Evolutionary conservation across 495 filamentous ascomycete genomes (phyloP).

Genomic region (Aspergillus nanangensis): DNA sequence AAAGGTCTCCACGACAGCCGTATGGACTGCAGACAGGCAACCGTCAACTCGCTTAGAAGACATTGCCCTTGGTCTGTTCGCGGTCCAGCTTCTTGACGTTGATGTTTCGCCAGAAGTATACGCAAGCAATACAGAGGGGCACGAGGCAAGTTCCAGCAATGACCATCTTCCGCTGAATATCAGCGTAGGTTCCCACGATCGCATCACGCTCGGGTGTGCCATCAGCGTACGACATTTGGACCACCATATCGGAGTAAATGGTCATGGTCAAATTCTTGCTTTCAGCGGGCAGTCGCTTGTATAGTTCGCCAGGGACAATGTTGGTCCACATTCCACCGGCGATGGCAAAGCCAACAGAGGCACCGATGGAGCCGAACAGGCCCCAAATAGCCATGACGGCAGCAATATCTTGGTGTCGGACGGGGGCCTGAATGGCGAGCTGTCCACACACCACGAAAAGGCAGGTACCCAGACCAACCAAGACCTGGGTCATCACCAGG

Average conservation of each 20-base stretch:
- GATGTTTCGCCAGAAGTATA: not conserved
- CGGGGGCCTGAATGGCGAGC: slow-evolving; percentile 63
- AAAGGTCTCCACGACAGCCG: too few relatives aligned
- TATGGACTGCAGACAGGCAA: too few relatives aligned
- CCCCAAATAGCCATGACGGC: slow-evolving; percentile 60
- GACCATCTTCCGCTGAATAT: slow-evolving; percentile 50
- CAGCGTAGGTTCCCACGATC: slow-evolving; percentile 52
- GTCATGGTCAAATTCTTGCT: slow-evolving; percentile 25
- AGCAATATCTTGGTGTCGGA: slow-evolving; percentile 61
- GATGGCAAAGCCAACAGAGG: slow-evolving; percentile 58
- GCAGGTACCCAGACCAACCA: slow-evolving; percentile 60
- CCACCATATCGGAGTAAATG: slow-evolving; percentile 52
- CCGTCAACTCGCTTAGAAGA: not conserved
- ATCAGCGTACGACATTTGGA: slow-evolving; percentile 48
- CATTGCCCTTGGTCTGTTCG: not conserved
- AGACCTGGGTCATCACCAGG: slow-evolving; percentile 68
- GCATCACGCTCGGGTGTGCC: slow-evolving; percentile 47
- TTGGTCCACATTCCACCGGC: slow-evolving; percentile 65
- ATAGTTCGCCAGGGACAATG: slow-evolving; percentile 51
- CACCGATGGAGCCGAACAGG: slow-evolving; percentile 61
- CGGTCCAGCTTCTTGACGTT: not conserved
- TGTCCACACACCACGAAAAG: slow-evolving; percentile 59
- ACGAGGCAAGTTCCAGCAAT: slow-evolving; percentile 32
- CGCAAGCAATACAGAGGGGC: not conserved
- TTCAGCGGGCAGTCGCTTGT: slow-evolving; percentile 49